Base-by-base conservation (phyloP, 441 rosid species). In the Gossypium trilobum region DNA sequence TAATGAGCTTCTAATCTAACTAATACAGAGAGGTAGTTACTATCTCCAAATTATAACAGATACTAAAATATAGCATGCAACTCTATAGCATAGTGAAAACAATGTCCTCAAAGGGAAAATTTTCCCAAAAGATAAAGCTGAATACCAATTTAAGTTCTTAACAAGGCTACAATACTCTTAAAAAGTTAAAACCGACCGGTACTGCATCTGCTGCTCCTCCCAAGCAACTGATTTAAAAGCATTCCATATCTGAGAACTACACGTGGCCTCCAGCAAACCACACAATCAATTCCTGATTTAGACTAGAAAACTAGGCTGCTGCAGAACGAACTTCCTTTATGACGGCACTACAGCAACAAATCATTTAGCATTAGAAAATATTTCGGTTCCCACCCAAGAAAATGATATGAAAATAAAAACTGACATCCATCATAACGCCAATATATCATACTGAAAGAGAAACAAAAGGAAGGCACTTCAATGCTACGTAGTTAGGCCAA, bases 311-410 rank as follows among this genome's bases (percentile, higher is more conserved):
- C 10, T 31, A 6, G 31, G 56, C 17, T 27, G 0, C 36, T 16
- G 36, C 16, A 2, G 33, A 23, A 5, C 17, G 19, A 11, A 29
- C 22, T 55, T 16, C 73, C 58, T 7, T 65, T 78, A 85, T 1
- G 88, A 85, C 19, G 86, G 86, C 86, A 83, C 86, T 85, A 62
- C 82, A 79, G 3, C 61, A 13, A 51, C 14, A 17, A 1, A 56
- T 55, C 2, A 14, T 5, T 50, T 31, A 80, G 51, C 9, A 44
- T 7, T 56, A 54, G 6, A 36, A 70, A 22, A 22, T 36, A 36
- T 5, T 7, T 36, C 0, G 13, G 36, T 17, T 20, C 23, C 7
- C 2, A 46, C 23, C 31, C 33, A 44, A 22, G 13, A 44, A 44
- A 3, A 7, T 36, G 42, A 62, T 52, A 51, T 17, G 19, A 11